A percentile compares a stretch with the other conserved stretches of the same genome.
phyloP scores from a whole-genome alignment of 75 land plant species.

The Cryptomeria japonica region DNA sequence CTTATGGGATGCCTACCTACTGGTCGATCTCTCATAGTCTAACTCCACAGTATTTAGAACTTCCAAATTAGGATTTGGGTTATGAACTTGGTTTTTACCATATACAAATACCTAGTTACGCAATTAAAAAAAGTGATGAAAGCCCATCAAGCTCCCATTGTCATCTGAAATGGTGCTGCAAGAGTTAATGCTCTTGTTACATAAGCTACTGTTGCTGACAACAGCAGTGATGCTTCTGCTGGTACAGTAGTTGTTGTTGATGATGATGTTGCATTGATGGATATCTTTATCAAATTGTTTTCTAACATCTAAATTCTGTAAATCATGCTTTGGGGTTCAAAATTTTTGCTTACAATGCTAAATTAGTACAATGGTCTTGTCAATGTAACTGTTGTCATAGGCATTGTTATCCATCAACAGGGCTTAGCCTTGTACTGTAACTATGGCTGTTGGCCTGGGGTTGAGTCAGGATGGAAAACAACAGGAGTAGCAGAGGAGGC shows the following conservation, averaged over 20 bases:
- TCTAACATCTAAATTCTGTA: neutral
- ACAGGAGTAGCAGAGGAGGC: neutral
- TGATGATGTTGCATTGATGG: slow-evolving; percentile 11
- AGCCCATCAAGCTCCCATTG: neutral
- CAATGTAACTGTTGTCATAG: neutral
- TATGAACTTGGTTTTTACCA: neutral
- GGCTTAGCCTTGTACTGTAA: neutral
- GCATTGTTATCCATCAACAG: neutral
- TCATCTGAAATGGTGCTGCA: neutral
- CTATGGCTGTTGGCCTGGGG: neutral
- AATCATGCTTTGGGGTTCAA: neutral
- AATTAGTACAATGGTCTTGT: neutral
- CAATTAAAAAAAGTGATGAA: neutral
- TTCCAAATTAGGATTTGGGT: neutral
- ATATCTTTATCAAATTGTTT: neutral
- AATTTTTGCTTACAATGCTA: neutral
- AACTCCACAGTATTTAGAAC: no score
- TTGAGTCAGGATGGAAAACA: slow-evolving; percentile 2
- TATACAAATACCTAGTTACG: neutral
- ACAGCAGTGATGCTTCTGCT: neutral
- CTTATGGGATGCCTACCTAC: no score
- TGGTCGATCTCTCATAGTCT: no score
- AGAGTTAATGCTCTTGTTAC: neutral
- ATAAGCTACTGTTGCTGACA: neutral
- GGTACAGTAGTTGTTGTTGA: neutral